These are phyloP conservation scores for Elaeis guineensis DNA, from an alignment of 176 grass and related monocot genomes.

Conservation along the genomic window DNA sequence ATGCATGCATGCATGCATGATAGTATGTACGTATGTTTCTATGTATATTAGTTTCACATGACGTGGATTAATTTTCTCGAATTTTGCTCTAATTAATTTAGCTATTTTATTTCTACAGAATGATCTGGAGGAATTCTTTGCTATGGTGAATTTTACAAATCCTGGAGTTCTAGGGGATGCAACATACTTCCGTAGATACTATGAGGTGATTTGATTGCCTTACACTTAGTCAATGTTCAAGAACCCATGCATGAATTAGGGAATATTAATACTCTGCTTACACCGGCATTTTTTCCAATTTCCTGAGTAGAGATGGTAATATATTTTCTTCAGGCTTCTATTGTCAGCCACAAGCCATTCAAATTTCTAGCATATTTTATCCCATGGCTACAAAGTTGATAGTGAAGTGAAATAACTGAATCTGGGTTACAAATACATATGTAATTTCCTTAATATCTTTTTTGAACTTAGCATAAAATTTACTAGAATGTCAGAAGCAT, in stretches of 20 bases:
- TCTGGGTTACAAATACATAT: no score
- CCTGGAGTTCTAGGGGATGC: constrained; percentile 77
- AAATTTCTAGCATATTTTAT: no score
- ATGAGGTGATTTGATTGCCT: constrained; percentile 56
- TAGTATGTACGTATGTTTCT: constrained; percentile 8
- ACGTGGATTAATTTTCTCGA: background rate
- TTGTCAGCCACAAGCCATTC: no score
- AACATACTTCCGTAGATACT: constrained; percentile 82
- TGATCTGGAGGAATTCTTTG: constrained; percentile 97
- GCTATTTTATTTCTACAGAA: constrained; percentile 46
- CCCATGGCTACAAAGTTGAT: no score
- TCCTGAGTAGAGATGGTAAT: no score
- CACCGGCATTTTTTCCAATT: no score
- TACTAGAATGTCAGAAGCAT: no score
- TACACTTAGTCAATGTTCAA: background rate
- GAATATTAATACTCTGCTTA: no score
- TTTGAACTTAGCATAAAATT: no score
- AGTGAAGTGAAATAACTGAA: no score
- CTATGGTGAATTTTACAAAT: constrained; percentile 99
- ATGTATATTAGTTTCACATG: constrained; percentile 7
- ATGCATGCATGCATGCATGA: background rate
- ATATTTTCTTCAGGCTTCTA: no score
- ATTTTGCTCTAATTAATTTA: constrained; percentile 5
- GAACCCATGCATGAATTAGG: background rate
- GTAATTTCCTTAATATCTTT: no score